These are phyloP conservation scores for Leccinum ponderosum DNA, from an alignment of 1,284 basidiomycete species.

Conservation along the genomic window DNA sequence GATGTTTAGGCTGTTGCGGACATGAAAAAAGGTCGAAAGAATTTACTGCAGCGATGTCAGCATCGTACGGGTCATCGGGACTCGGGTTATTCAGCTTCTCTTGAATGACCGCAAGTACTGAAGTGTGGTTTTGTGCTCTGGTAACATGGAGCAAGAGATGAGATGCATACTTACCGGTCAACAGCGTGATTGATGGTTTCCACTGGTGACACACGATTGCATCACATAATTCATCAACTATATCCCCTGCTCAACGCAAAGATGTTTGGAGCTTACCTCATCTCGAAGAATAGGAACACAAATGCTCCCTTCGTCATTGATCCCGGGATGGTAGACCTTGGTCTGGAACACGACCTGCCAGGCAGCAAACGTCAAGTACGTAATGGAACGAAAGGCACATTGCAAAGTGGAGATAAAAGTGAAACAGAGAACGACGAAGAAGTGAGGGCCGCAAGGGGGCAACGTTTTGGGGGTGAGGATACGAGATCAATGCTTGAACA, in stretches of 20 bases:
- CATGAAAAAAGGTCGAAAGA: not conserved
- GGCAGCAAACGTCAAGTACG: conserved; percentile 17
- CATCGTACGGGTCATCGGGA: conserved; percentile 87
- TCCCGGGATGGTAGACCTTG: conserved; percentile 91
- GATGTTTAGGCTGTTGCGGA: not conserved
- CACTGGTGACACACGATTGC: conserved; percentile 53
- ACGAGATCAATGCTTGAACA: conserved; percentile 3
- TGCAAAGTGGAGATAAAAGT: conserved; percentile 2
- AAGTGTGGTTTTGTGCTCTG: conserved; percentile 7
- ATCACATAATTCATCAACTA: conserved; percentile 9
- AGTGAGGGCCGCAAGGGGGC: conserved; percentile 7
- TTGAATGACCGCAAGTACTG: conserved; percentile 78
- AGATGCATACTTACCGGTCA: conserved; percentile 52
- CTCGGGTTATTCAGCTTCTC: conserved; percentile 89
- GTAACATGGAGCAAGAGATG: not conserved
- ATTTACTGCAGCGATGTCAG: conserved; percentile 75
- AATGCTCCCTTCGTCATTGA: conserved; percentile 87
- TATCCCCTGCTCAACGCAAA: not conserved
- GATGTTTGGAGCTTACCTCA: conserved; percentile 50
- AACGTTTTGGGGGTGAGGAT: conserved; percentile 29
- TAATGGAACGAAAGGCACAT: conserved; percentile 17
- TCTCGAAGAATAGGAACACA: conserved; percentile 81
- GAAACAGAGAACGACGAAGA: conserved; percentile 6
- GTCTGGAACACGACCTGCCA: conserved; percentile 81
- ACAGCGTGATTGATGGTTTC: conserved; percentile 85